A percentile compares a stretch with the other conserved stretches of the same genome.
These are phyloP conservation scores for Simplicillium sp. DNA, from an alignment of 2,329 filamentous ascomycete species.

Conservation along the genomic window DNA sequence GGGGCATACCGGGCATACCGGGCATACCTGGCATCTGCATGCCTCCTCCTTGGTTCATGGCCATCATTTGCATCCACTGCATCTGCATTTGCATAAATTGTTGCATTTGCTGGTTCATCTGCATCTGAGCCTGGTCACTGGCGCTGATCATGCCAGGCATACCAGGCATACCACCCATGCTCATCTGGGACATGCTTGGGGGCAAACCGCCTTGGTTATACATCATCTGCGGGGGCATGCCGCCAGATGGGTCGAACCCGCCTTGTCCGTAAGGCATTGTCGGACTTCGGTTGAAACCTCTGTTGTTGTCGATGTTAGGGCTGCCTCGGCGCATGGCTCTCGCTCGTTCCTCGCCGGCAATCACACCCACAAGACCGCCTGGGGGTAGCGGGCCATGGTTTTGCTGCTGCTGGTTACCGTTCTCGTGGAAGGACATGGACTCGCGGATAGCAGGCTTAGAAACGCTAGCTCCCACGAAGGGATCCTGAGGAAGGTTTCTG, in stretches of 20 bases:
- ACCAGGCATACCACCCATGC: constrained; percentile 15
- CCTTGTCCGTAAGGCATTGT: constrained; percentile 23
- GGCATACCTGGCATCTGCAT: constrained; percentile 18
- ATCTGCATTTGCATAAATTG: constrained; percentile 92
- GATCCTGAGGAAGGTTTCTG: constrained; percentile 71
- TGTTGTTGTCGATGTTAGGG: constrained; percentile 53
- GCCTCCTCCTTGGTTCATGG: constrained; percentile 22
- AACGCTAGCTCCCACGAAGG: constrained; percentile 71
- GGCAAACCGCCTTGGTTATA: constrained; percentile 23
- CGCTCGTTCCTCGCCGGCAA: constrained; percentile 74
- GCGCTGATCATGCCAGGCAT: constrained; percentile 42
- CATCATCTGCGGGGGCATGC: constrained; percentile 36
- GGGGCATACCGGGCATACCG: constrained; percentile 14
- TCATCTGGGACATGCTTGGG: constrained; percentile 5
- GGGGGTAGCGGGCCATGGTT: constrained; percentile 39
- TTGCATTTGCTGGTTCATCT: constrained; percentile 75
- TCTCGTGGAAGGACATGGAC: constrained; percentile 60
- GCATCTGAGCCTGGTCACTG: constrained; percentile 64
- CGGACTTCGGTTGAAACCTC: constrained; percentile 22
- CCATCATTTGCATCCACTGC: constrained; percentile 86
- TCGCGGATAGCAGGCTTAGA: constrained; percentile 66
- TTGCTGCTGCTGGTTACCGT: constrained; percentile 28
- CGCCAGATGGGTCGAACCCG: constrained; percentile 37
- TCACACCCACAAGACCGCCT: constrained; percentile 78
- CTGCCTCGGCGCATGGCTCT: constrained; percentile 70